Percentiles rank a stretch among this genome's conserved stretches.
These are phyloP conservation scores for Allomyces macrogynus DNA, from an alignment of 192 early-diverging fungal genomes.

Conservation along the genomic window DNA sequence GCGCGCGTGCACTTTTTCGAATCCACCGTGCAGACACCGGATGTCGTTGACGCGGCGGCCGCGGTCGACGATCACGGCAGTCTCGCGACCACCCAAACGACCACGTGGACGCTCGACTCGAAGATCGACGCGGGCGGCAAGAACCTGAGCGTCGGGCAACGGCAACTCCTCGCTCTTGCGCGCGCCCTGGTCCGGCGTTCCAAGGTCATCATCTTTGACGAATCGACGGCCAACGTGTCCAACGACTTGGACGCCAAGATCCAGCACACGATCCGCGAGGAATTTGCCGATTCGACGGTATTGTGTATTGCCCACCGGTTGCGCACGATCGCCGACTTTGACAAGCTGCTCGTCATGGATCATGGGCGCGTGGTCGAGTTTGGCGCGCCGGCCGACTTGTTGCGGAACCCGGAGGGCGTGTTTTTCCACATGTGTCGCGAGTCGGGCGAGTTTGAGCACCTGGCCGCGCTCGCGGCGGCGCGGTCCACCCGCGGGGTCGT, in stretches of 20 bases:
- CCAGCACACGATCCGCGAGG: slow-evolving; percentile 66
- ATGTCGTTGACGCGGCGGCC: no score
- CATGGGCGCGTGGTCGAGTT: slow-evolving; percentile 1
- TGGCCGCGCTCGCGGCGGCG: not conserved
- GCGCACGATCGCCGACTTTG: slow-evolving; percentile 31
- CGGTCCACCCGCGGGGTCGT: not conserved
- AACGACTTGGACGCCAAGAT: slow-evolving; percentile 66
- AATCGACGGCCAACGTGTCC: slow-evolving; percentile 79
- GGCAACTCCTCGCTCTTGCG: slow-evolving; percentile 57
- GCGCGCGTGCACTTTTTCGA: slow-evolving; percentile 35
- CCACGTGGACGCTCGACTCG: slow-evolving; percentile 34
- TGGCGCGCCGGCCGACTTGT: slow-evolving; percentile 26
- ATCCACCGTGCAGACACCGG: not conserved
- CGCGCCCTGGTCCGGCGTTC: slow-evolving; percentile 50
- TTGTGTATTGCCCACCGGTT: slow-evolving; percentile 79
- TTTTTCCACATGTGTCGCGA: slow-evolving; percentile 43
- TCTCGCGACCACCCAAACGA: not conserved
- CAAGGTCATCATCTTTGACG: slow-evolving; percentile 56
- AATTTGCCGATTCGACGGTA: slow-evolving; percentile 52
- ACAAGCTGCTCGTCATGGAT: slow-evolving; percentile 1
- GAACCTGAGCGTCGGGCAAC: slow-evolving; percentile 61
- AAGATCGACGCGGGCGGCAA: slow-evolving; percentile 63
- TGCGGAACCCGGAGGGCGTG: slow-evolving; percentile 16
- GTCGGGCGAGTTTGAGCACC: slow-evolving; percentile 18
- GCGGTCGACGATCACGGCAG: no score